Base-by-base conservation (phyloP, 2,329 filamentous ascomycete species). In the Cadophora malorum region DNA sequence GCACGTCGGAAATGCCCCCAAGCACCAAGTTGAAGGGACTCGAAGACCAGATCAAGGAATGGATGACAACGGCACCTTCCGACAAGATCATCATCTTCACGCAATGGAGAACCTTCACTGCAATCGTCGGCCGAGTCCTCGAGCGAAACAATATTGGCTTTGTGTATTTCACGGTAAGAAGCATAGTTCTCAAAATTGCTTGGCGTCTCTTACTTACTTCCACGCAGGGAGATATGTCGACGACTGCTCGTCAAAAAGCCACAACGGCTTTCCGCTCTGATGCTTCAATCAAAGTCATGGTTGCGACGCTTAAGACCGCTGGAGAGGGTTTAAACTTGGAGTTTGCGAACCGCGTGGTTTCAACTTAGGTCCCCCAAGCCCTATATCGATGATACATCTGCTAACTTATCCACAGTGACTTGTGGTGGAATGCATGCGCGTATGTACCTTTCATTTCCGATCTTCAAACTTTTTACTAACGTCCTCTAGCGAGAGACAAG, bases 61-160 rank as follows among this genome's bases (percentile, higher is more conserved):
- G 80, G 80, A 65, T 80, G 5, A 38, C 74, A 0, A 78, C 83
- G 16, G 80, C 82, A 5, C 77, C 78, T 0, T 59, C 78, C 0
- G 80, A 80, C 23, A 89, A 90, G 74, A 81, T 89, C 56, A 85
- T 89, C 52, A 77, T 89, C 45, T 90, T 88, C 70, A 85, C 83
- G 0, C 85, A 89, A 65, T 90, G 85, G 67, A 74, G 84, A 8
- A 76, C 79, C 1, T 84, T 88, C 75, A 79, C 85, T 9, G 73
- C 77, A 0, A 82, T 89, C 8, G 70, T 89, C 4, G 73, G 67
- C 0, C 79, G 76, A 2, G 77, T 88, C 25, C 88, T 85, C 71
- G 25, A 78, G 0, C 74, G 78, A 5, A 81, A 86, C 66, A 70
- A 74, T 0, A 87, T 85, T 84, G 67, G 63, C 4, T 72, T 71